A percentile compares a stretch with the other conserved stretches of the same genome.
Conservation (phyloP, 116 monocot species). For the Papilionanthe hybrid region DNA sequence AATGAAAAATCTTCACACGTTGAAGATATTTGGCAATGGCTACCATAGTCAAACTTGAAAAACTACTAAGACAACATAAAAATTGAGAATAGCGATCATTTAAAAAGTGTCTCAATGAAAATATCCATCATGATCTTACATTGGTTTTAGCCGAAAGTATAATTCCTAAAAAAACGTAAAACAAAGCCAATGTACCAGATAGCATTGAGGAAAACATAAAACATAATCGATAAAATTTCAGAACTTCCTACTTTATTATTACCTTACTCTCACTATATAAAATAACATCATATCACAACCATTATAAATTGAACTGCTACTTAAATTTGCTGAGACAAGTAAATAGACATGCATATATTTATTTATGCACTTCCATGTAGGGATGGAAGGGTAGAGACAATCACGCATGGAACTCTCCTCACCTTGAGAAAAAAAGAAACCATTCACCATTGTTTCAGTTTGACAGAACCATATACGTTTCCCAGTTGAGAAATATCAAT, state of each 20-base stretch:
- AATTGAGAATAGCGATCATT: too few species aligned
- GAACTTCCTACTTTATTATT: too few species aligned
- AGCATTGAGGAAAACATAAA: neutral
- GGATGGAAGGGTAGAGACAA: neutral
- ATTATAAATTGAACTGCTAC: neutral
- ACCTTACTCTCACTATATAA: neutral
- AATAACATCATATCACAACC: neutral
- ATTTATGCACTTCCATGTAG: neutral
- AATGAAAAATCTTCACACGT: neutral
- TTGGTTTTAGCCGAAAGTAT: neutral
- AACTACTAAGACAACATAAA: neutral
- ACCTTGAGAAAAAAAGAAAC: slow-evolving; percentile 94
- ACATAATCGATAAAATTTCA: too few species aligned
- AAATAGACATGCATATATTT: neutral
- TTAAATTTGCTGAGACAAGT: neutral
- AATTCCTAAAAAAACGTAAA: too few species aligned
- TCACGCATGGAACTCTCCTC: slow-evolving; percentile 83
- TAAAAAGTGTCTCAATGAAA: neutral
- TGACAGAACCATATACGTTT: slow-evolving; percentile 85
- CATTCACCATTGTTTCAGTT: slow-evolving; percentile 87
- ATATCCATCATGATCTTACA: neutral
- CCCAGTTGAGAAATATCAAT: slow-evolving; percentile 28
- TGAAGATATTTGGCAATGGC: neutral
- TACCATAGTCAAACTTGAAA: neutral
- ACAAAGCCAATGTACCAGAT: neutral